Conservation (phyloP, 2,329 filamentous ascomycete genomes). For the Hortaea werneckii region DNA sequence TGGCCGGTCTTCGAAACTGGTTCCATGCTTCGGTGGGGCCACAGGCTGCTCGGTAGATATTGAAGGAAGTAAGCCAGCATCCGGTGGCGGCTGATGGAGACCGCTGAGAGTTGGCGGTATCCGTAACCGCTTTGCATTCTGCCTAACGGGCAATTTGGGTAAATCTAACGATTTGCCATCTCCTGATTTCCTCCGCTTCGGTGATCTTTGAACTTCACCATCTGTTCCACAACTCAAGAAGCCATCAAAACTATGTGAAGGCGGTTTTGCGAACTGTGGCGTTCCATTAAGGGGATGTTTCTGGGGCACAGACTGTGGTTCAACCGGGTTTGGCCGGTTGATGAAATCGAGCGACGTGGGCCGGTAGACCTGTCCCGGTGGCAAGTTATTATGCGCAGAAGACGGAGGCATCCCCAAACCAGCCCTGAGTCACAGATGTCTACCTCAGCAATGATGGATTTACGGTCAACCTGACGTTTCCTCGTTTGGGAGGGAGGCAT, state of each 20-base stretch:
- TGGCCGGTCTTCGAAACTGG: not conserved
- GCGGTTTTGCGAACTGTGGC: constrained; percentile 15
- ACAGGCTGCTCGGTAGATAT: constrained; percentile 36
- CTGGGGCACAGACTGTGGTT: constrained; percentile 21
- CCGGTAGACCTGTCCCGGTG: constrained; percentile 6
- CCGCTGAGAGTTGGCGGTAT: constrained; percentile 46
- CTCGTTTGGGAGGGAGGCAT: no score
- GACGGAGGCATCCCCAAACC: no score
- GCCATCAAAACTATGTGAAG: constrained; percentile 19
- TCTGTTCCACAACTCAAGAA: constrained; percentile 23
- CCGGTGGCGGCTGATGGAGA: constrained; percentile 53
- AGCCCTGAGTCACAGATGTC: no score
- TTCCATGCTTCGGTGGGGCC: not conserved
- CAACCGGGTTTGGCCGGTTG: constrained; percentile 27
- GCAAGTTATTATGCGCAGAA: not conserved
- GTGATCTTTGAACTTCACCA: constrained; percentile 24
- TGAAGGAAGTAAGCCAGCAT: constrained; percentile 50
- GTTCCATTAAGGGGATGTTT: constrained; percentile 25
- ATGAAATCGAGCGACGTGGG: constrained; percentile 25
- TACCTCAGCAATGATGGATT: no score
- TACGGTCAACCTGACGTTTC: no score
- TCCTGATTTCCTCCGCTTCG: constrained; percentile 15
- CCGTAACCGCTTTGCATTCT: constrained; percentile 24
- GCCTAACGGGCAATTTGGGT: constrained; percentile 28
- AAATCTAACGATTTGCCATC: constrained; percentile 15